Percentiles rank a stretch among this genome's conserved stretches.
These are phyloP conservation scores for Sophora flavescens DNA, from an alignment of 306 rosid species.

Conservation along the genomic window DNA sequence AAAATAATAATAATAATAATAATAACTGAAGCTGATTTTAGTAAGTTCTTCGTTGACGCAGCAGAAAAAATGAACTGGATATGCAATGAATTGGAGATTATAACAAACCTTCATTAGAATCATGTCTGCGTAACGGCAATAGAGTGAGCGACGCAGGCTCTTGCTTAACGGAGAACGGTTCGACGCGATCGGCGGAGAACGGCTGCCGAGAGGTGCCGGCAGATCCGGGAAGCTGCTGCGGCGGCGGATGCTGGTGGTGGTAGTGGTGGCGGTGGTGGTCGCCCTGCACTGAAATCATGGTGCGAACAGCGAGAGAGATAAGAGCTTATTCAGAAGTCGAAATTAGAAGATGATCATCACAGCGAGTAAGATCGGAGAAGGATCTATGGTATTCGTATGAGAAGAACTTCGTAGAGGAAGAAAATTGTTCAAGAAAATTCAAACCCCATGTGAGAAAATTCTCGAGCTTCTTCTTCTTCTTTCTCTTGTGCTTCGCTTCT, in stretches of 20 bases:
- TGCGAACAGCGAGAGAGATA: conserved; percentile 2
- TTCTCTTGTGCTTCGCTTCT: not conserved
- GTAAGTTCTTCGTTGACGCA: not conserved
- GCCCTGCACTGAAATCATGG: conserved; percentile 82
- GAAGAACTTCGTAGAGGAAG: not conserved
- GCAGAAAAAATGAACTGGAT: not conserved
- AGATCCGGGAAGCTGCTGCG: conserved; percentile 49
- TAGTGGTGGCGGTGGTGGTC: conserved; percentile 66
- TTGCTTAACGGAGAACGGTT: conserved; percentile 55
- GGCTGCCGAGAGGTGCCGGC: conserved; percentile 44
- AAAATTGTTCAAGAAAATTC: conserved; percentile 41
- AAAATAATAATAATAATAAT: not conserved
- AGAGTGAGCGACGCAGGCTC: conserved; percentile 54
- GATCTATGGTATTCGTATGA: not conserved
- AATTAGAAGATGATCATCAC: conserved; percentile 44
- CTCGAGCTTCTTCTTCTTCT: conserved; percentile 46
- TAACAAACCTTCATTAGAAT: conserved; percentile 55
- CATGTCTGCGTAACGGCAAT: conserved; percentile 56
- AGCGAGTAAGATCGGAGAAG: conserved; percentile 35
- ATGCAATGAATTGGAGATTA: not conserved
- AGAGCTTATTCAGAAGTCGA: conserved; percentile 38
- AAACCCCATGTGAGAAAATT: conserved; percentile 53
- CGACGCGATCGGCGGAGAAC: conserved; percentile 52
- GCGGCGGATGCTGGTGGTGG: conserved; percentile 45
- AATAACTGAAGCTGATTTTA: not conserved